These are phyloP conservation scores for Talaromyces sp. DNA, from an alignment of 2,329 filamentous ascomycete genomes.

Conservation along the genomic window DNA sequence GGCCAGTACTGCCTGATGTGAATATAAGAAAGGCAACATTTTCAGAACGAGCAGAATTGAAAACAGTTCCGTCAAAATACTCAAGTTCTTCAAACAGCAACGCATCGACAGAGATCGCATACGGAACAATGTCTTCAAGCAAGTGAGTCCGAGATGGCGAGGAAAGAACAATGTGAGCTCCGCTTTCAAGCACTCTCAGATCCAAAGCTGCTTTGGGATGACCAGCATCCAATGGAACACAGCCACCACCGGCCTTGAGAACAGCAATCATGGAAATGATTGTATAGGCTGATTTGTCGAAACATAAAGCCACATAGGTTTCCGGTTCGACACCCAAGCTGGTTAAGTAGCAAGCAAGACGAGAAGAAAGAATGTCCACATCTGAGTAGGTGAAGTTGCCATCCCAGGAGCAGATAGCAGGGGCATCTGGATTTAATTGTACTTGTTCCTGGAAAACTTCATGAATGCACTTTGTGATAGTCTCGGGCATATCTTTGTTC, in stretches of 20 bases:
- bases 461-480: slow-evolving; percentile 13
- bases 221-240: slow-evolving; percentile 11
- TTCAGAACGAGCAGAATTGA: slow-evolving; percentile 11
- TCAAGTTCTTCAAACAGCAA: slow-evolving; percentile 12
- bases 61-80: neutral
- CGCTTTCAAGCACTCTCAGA: slow-evolving; percentile 7
- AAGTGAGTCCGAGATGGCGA: slow-evolving; percentile 20
- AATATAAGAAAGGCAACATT: slow-evolving; percentile 57
- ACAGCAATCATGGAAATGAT: slow-evolving; percentile 15
- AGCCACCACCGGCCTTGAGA: slow-evolving; percentile 16
- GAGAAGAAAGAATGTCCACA: slow-evolving; percentile 27
- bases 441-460: slow-evolving; percentile 10
- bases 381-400: slow-evolving; percentile 29
- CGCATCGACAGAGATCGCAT: slow-evolving; percentile 29
- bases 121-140: slow-evolving; percentile 38
- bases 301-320: slow-evolving; percentile 22
- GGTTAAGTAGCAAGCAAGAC: slow-evolving; percentile 25
- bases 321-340: slow-evolving; percentile 26
- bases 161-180: slow-evolving; percentile 10
- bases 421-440: slow-evolving; percentile 16
- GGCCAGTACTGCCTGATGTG: slow-evolving; percentile 51
- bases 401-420: slow-evolving; percentile 30
- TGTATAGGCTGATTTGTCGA: slow-evolving; percentile 15
- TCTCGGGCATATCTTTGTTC: slow-evolving; percentile 8
- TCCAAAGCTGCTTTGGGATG: slow-evolving; percentile 10